Percentiles rank a stretch among this genome's conserved stretches.
Evolutionary conservation across 176 grass and related monocot genomes (phyloP).

Genomic region (Triticum turgidum): DNA sequence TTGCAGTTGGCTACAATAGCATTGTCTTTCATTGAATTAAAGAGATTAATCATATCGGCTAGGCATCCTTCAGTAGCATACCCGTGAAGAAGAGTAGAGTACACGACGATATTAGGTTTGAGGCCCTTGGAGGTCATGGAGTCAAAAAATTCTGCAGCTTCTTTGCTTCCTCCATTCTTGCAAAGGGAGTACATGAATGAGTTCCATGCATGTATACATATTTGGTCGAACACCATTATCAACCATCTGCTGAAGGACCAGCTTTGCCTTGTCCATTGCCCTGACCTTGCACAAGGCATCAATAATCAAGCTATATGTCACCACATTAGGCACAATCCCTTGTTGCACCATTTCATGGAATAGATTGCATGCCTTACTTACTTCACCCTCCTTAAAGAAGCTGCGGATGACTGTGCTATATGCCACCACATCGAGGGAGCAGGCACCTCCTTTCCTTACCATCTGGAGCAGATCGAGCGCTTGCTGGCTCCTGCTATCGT

Average conservation of each 20-base stretch:
- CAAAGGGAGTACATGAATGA: background rate
- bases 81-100: background rate
- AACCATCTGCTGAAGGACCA: background rate
- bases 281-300: background rate
- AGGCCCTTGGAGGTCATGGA: background rate
- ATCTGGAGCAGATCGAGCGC: constrained; percentile 18
- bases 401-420: background rate
- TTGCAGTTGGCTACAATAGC: background rate
- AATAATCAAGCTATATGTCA: background rate
- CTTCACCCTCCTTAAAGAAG: background rate
- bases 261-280: background rate
- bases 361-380: background rate
- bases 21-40: background rate
- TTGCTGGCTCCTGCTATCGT: background rate
- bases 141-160: background rate
- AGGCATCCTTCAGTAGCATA: background rate
- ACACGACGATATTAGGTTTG: background rate
- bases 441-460: background rate
- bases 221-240: background rate
- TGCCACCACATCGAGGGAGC: background rate
- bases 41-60: background rate
- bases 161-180: background rate
- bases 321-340: background rate
- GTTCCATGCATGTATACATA: background rate
- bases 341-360: background rate